Evolutionary conservation across 129 eudicot genomes (phyloP).

Genomic region (Chrysanthemum makinoi): DNA sequence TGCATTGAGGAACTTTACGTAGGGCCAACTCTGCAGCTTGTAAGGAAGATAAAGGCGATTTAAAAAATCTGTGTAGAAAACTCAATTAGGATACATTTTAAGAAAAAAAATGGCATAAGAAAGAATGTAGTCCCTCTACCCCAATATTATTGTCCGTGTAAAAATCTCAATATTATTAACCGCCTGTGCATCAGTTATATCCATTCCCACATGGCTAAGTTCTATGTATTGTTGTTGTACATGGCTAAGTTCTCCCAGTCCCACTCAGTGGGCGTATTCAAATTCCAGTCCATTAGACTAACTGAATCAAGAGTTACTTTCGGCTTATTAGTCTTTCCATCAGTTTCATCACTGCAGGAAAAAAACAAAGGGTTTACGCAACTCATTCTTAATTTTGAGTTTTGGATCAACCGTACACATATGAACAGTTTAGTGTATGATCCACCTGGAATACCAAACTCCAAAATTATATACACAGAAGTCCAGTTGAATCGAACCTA

Average conservation of each 20-base stretch:
- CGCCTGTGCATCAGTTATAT: no score
- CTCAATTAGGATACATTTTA: no score
- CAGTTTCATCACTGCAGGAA: conserved; percentile 23
- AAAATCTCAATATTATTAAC: no score
- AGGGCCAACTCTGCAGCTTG: conserved; percentile 99
- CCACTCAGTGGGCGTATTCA: conserved; percentile 41
- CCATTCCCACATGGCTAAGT: no score
- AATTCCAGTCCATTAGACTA: conserved; percentile 43
- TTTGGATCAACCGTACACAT: conserved; percentile 5
- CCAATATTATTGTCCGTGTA: no score
- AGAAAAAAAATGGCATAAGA: no score
- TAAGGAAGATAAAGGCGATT: conserved; percentile 19
- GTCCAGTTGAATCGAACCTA: no score
- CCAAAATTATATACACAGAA: no score
- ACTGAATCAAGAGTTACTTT: conserved; percentile 27
- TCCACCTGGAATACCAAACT: no score
- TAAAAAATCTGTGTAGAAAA: background rate
- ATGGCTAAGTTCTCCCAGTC: conserved; percentile 50
- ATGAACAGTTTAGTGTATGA: no score
- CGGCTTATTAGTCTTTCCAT: conserved; percentile 42
- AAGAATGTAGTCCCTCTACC: no score
- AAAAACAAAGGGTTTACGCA: conserved; percentile 29
- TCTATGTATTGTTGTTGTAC: conserved; percentile 17
- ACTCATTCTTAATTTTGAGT: conserved; percentile 6
- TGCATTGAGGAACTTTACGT: conserved; percentile 87